A percentile compares a stretch with the other conserved stretches of the same genome.
Conservation (phyloP, 306 rosid species). For the Lathyrus aphaca region DNA sequence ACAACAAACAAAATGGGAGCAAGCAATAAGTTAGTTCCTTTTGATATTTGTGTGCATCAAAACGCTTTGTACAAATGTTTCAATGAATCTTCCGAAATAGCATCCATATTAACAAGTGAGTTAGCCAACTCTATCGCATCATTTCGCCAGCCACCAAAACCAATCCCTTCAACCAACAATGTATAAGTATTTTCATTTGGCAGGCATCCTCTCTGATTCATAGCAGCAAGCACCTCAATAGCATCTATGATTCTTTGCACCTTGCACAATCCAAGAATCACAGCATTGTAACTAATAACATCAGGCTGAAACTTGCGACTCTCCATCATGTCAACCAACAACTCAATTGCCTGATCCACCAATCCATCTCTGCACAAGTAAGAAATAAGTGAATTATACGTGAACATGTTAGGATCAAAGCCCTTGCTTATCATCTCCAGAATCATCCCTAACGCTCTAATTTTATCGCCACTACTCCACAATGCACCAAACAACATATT, state of each 20-base stretch:
- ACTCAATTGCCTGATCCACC: conserved; percentile 78
- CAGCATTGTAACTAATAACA: conserved; percentile 71
- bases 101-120: conserved; percentile 53
- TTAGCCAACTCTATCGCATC: conserved; percentile 76
- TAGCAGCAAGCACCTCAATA: conserved; percentile 52
- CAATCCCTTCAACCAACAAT: conserved; percentile 73
- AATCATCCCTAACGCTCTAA: conserved; percentile 66
- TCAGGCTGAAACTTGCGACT: conserved; percentile 52
- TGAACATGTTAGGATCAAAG: conserved; percentile 70
- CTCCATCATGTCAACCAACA: conserved; percentile 75
- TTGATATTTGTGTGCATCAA: conserved; percentile 59
- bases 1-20: background rate
- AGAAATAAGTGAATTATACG: conserved; percentile 78
- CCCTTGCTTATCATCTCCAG: conserved; percentile 67
- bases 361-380: conserved; percentile 88
- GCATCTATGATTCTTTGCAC: conserved; percentile 49
- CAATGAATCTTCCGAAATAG: conserved; percentile 57
- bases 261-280: conserved; percentile 81
- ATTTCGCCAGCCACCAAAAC: conserved; percentile 76
- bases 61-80: conserved; percentile 44
- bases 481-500: conserved; percentile 78
- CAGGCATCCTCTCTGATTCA: conserved; percentile 65
- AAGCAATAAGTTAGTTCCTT: background rate
- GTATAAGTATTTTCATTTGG: conserved; percentile 78
- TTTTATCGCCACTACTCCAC: conserved; percentile 73